Percentiles rank a stretch among this genome's conserved stretches.
Conservation (phyloP, 768 basidiomycete species). For the Russula griseocarnosa region DNA sequence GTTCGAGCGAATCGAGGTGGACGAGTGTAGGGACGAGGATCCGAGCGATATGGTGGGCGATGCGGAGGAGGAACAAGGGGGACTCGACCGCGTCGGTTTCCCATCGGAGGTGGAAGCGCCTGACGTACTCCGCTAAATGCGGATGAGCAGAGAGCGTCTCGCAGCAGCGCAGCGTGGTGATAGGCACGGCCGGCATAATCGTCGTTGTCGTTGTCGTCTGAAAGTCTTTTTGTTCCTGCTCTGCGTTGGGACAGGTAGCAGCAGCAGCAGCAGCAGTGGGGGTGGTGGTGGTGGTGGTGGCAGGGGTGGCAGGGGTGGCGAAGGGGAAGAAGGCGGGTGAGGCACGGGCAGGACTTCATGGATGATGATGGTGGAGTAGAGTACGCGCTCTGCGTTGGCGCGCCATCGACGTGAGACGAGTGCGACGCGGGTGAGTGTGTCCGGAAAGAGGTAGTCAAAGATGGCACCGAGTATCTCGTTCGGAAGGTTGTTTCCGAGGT, state of each 20-base stretch:
- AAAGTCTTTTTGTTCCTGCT: not conserved
- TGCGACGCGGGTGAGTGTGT: slow-evolving; percentile 40
- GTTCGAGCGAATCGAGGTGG: slow-evolving; percentile 52
- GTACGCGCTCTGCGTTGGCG: slow-evolving; percentile 54
- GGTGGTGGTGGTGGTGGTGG: too few species aligned
- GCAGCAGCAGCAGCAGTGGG: too few species aligned
- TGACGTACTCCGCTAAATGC: slow-evolving; percentile 46
- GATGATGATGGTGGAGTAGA: slow-evolving; percentile 52
- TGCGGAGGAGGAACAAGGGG: slow-evolving; percentile 24
- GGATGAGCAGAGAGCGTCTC: slow-evolving; percentile 45
- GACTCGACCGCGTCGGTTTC: slow-evolving; percentile 40
- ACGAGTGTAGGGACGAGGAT: slow-evolving; percentile 42
- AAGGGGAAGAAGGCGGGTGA: slow-evolving; percentile 28
- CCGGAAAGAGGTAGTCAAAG: slow-evolving; percentile 37
- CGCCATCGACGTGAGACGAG: slow-evolving; percentile 43
- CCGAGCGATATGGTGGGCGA: slow-evolving; percentile 34
- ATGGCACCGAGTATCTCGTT: slow-evolving; percentile 55
- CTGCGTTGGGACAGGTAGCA: too few species aligned
- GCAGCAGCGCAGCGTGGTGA: slow-evolving; percentile 49
- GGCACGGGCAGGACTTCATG: slow-evolving; percentile 44
- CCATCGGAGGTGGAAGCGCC: slow-evolving; percentile 54
- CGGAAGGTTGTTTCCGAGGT: slow-evolving; percentile 37
- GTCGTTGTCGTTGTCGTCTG: not conserved
- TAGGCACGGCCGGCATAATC: slow-evolving; percentile 25
- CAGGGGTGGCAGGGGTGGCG: too few species aligned